Evolutionary conservation across 768 basidiomycete genomes (phyloP).

Genomic region (Chalciporus pseudorubinellus): DNA sequence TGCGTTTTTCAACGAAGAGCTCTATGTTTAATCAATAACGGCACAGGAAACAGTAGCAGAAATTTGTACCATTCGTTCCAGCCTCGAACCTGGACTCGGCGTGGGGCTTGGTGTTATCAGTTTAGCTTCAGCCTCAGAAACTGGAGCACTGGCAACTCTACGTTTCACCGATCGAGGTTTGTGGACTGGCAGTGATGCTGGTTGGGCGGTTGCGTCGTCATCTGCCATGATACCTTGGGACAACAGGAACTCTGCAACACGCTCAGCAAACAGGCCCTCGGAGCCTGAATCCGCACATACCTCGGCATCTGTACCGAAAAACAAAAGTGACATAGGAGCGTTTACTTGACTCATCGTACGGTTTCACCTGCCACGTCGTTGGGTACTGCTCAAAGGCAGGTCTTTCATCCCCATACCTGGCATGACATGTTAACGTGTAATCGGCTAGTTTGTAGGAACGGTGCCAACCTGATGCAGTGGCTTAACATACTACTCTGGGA

Average conservation of each 20-base stretch:
- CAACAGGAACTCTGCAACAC: slow-evolving; percentile 44
- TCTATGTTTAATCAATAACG: slow-evolving; percentile 3
- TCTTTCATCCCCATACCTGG: slow-evolving; percentile 51
- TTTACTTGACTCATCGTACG: slow-evolving; percentile 40
- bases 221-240: slow-evolving; percentile 49
- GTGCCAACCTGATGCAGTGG: slow-evolving; percentile 45
- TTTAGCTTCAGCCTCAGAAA: slow-evolving; percentile 2
- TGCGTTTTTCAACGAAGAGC: slow-evolving; percentile 2
- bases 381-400: slow-evolving; percentile 39
- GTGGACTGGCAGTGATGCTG: slow-evolving; percentile 3
- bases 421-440: slow-evolving; percentile 5
- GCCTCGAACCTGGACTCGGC: slow-evolving; percentile 5
- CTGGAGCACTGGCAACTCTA: slow-evolving; percentile 43
- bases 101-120: slow-evolving; percentile 11
- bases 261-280: background rate
- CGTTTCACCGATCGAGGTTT: slow-evolving; percentile 29
- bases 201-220: slow-evolving; percentile 22
- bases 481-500: slow-evolving; percentile 41
- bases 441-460: background rate
- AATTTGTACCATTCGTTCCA: slow-evolving; percentile 5
- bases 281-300: slow-evolving; percentile 30
- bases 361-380: slow-evolving; percentile 53
- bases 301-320: slow-evolving; percentile 60
- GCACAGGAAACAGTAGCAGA: background rate
- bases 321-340: slow-evolving; percentile 62